A percentile compares a stretch with the other conserved stretches of the same genome.
phyloP scores from a whole-genome alignment of 441 rosid genomes.

The Manihot esculenta region DNA sequence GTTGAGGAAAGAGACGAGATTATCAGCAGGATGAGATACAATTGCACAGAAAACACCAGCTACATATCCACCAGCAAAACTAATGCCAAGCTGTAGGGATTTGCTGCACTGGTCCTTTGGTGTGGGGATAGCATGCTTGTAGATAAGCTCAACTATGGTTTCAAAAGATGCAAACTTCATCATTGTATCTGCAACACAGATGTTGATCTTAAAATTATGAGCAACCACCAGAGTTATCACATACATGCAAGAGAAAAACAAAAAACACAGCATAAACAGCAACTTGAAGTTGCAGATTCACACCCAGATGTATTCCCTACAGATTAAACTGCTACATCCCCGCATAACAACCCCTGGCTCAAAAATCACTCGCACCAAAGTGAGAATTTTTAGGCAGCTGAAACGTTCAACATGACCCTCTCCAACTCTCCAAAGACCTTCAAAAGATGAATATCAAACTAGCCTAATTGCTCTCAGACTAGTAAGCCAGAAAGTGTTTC shows the following conservation, averaged over 20 bases:
- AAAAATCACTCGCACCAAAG: neutral
- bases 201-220: neutral
- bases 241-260: neutral
- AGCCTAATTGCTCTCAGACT: no score
- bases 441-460: no score
- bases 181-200: constrained; percentile 75
- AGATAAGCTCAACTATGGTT: constrained; percentile 89
- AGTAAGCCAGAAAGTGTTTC: no score
- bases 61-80: constrained; percentile 94
- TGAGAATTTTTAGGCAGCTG: no score
- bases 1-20: constrained; percentile 99
- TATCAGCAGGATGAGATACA: constrained; percentile 99
- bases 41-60: constrained; percentile 98
- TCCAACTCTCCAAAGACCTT: no score
- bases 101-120: constrained; percentile 96
- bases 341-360: neutral
- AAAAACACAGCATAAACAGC: neutral
- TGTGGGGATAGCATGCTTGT: constrained; percentile 81
- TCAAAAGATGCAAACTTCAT: constrained; percentile 99
- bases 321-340: neutral
- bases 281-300: neutral
- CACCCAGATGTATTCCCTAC: neutral
- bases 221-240: neutral
- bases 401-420: no score
- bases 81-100: constrained; percentile 77